Conservation (phyloP, 352 stramenopile genomes). For the Globisporangium nagaii region DNA sequence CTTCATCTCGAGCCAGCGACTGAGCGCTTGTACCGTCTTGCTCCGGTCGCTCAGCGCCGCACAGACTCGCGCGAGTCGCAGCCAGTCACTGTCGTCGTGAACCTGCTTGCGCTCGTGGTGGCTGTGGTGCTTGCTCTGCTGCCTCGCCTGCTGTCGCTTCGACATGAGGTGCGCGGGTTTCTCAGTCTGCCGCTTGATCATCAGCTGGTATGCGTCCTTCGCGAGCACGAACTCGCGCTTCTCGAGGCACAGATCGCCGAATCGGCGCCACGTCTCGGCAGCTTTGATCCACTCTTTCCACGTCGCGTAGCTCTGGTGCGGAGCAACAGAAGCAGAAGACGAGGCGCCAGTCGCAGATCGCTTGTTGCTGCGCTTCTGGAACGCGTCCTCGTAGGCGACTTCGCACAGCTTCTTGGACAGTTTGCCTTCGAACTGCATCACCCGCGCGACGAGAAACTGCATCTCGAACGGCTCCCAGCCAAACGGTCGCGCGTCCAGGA, state of each 20-base stretch:
- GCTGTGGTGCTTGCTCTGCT: slow-evolving; percentile 10
- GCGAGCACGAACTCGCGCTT: slow-evolving; percentile 49
- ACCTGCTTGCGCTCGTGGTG: neutral
- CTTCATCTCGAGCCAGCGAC: slow-evolving; percentile 29
- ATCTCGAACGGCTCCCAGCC: slow-evolving; percentile 48
- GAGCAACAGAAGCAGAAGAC: too few species aligned
- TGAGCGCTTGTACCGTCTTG: slow-evolving; percentile 18
- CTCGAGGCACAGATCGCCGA: slow-evolving; percentile 44
- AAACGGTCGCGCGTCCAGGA: slow-evolving; percentile 43
- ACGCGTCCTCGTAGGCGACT: slow-evolving; percentile 68
- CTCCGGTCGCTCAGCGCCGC: slow-evolving; percentile 41
- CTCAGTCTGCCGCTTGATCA: slow-evolving; percentile 45
- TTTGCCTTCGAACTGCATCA: slow-evolving; percentile 52
- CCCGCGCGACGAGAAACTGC: slow-evolving; percentile 50
- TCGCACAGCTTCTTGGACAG: slow-evolving; percentile 29
- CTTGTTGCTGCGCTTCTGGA: slow-evolving; percentile 31
- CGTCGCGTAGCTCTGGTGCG: slow-evolving; percentile 20
- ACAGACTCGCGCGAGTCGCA: slow-evolving; percentile 41
- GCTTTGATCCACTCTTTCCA: slow-evolving; percentile 60
- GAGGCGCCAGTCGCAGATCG: too few species aligned
- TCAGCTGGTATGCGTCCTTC: slow-evolving; percentile 53
- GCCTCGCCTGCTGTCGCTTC: slow-evolving; percentile 27
- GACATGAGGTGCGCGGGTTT: slow-evolving; percentile 19
- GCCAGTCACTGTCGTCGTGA: slow-evolving; percentile 38
- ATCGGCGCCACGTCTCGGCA: slow-evolving; percentile 38